Conservation (phyloP, 1,284 basidiomycete species). For the Flammula alnicola region DNA sequence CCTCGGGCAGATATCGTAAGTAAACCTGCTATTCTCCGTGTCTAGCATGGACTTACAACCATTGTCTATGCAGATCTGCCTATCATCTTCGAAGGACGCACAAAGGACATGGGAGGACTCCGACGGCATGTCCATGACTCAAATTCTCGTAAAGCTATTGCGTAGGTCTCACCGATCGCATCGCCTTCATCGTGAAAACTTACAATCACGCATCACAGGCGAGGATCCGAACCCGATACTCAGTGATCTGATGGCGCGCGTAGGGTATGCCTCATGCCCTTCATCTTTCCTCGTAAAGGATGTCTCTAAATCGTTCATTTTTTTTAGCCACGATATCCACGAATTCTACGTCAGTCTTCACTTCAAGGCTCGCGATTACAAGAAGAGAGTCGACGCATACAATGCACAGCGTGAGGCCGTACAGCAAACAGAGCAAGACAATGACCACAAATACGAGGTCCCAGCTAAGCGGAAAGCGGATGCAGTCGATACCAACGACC, state of each 20-base stretch:
- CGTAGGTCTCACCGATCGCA: constrained; percentile 1
- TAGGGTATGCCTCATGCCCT: constrained; percentile 21
- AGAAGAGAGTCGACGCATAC: constrained; percentile 2
- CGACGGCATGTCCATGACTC: constrained; percentile 7
- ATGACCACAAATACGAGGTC: too few species aligned
- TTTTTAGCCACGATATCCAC: constrained; percentile 20
- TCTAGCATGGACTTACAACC: not conserved
- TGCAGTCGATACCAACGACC: too few species aligned
- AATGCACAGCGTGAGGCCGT: too few species aligned
- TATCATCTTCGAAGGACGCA: constrained; percentile 4
- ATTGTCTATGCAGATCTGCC: not conserved
- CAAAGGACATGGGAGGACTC: constrained; percentile 1
- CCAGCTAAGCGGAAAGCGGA: too few species aligned
- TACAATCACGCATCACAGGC: constrained; percentile 1
- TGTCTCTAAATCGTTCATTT: too few species aligned
- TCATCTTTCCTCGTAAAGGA: not conserved
- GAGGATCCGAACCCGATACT: constrained; percentile 27
- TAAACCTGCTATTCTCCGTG: not conserved
- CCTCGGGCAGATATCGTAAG: constrained; percentile 2
- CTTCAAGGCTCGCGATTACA: constrained; percentile 14
- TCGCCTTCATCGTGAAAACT: not conserved
- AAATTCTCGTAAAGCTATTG: constrained; percentile 2
- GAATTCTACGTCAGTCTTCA: constrained; percentile 21
- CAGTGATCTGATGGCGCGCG: constrained; percentile 22
- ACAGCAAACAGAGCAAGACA: too few species aligned